Percentiles rank a stretch among this genome's conserved stretches.
Evolutionary conservation across 805 yeast species (phyloP).

Genomic region (Yamadazyma sp.): DNA sequence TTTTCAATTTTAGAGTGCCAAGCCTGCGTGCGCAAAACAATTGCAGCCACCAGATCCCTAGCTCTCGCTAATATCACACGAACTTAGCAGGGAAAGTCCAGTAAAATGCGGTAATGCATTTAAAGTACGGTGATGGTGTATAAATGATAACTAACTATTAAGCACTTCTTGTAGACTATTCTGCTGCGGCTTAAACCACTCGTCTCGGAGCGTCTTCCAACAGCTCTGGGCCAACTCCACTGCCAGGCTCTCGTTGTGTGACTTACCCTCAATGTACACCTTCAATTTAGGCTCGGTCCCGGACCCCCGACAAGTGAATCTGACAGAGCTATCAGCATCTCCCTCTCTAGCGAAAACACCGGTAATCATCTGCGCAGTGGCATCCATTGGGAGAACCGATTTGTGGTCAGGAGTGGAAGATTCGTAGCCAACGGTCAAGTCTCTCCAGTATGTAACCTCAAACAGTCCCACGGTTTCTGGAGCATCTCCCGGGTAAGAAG

Average conservation of each 20-base stretch:
- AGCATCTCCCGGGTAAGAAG: constrained; percentile 21
- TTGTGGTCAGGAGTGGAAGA: constrained; percentile 55
- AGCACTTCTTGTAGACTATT: constrained; percentile 11
- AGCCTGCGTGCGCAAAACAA: no score
- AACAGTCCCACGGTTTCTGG: constrained; percentile 61
- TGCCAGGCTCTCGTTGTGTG: constrained; percentile 50
- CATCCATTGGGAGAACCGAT: constrained; percentile 71
- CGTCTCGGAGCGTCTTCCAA: constrained; percentile 46
- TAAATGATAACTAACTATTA: background rate
- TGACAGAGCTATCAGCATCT: constrained; percentile 30
- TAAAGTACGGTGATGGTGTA: no score
- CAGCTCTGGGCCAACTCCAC: constrained; percentile 53
- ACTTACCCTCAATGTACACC: constrained; percentile 80
- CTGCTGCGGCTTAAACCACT: constrained; percentile 16
- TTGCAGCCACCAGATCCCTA: no score
- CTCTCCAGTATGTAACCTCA: constrained; percentile 69
- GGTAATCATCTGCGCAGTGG: constrained; percentile 85
- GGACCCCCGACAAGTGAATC: constrained; percentile 88
- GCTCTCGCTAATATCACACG: no score
- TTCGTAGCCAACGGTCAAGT: constrained; percentile 80
- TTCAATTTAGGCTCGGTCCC: constrained; percentile 97
- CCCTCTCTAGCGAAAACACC: constrained; percentile 38
- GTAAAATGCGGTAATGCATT: no score
- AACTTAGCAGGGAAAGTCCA: no score
- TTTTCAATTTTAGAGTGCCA: no score